These are phyloP conservation scores for Lachancea quebecensis DNA, from an alignment of 805 yeast genomes.

Conservation along the genomic window DNA sequence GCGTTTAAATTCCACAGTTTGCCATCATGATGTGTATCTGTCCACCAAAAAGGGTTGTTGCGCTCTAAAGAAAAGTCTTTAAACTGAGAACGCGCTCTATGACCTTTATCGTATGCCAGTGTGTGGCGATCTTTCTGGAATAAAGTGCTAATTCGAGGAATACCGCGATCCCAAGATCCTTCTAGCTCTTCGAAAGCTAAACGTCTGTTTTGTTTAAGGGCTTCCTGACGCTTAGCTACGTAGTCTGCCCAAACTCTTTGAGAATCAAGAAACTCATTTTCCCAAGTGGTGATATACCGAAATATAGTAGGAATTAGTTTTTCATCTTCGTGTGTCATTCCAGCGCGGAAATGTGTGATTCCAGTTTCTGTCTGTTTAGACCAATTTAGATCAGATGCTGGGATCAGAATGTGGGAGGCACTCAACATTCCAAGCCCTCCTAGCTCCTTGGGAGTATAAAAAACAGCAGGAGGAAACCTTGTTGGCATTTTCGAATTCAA, in stretches of 20 bases:
- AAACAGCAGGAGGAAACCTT: constrained; percentile 97
- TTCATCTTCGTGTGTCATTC: constrained; percentile 77
- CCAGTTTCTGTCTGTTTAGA: constrained; percentile 92
- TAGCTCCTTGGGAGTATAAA: constrained; percentile 92
- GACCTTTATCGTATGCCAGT: constrained; percentile 90
- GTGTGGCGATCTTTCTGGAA: constrained; percentile 95
- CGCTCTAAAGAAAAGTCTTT: constrained; percentile 65
- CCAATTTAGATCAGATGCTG: constrained; percentile 87
- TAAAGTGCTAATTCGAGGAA: constrained; percentile 90
- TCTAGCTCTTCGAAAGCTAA: constrained; percentile 90
- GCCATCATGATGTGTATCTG: constrained; percentile 88
- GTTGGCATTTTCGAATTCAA: constrained; percentile 97
- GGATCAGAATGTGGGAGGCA: constrained; percentile 92
- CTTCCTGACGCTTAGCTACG: constrained; percentile 82
- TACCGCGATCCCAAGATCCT: constrained; percentile 92
- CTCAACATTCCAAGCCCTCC: constrained; percentile 98
- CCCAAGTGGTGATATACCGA: constrained; percentile 93
- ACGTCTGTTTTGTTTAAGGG: constrained; percentile 75
- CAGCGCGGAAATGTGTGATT: constrained; percentile 87
- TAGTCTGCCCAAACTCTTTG: constrained; percentile 98
- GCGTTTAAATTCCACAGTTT: constrained; percentile 89
- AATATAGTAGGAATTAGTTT: constrained; percentile 88
- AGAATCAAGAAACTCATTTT: constrained; percentile 87
- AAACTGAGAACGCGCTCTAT: constrained; percentile 74
- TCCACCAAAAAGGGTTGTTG: constrained; percentile 95